A percentile compares a stretch with the other conserved stretches of the same genome.
Evolutionary conservation across 2,329 filamentous ascomycete species (phyloP).

Genomic region (Emergomyces africanus): DNA sequence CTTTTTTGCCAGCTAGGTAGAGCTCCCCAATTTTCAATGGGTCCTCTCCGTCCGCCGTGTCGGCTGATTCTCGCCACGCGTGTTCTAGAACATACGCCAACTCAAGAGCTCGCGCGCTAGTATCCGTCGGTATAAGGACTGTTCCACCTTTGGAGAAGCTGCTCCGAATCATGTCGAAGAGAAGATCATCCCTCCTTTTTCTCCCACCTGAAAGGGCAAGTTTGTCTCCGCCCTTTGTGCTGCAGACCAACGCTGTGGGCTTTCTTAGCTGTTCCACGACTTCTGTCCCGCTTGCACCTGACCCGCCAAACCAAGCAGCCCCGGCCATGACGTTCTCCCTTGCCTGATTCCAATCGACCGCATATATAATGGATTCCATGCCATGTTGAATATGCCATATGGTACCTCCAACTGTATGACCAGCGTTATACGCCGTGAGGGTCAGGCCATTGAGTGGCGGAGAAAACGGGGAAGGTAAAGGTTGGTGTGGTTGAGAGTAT

Average conservation of each 20-base stretch:
- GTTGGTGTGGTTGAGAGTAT: slow-evolving; percentile 93
- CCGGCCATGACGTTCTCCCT: slow-evolving; percentile 88
- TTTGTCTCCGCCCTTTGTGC: slow-evolving; percentile 65
- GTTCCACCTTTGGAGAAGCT: slow-evolving; percentile 75
- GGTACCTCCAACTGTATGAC: slow-evolving; percentile 88
- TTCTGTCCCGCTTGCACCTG: slow-evolving; percentile 67
- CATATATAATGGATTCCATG: slow-evolving; percentile 92
- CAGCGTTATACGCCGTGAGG: slow-evolving; percentile 92
- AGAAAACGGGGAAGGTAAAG: slow-evolving; percentile 72
- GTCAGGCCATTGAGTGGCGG: slow-evolving; percentile 82
- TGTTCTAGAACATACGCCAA: slow-evolving; percentile 86
- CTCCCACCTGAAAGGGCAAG: slow-evolving; percentile 58
- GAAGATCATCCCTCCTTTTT: slow-evolving; percentile 69
- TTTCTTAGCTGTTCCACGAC: slow-evolving; percentile 89
- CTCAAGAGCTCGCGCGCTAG: slow-evolving; percentile 86
- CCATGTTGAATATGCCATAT: slow-evolving; percentile 99
- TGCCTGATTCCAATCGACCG: slow-evolving; percentile 97
- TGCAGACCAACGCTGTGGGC: slow-evolving; percentile 87
- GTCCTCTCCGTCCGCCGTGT: slow-evolving; percentile 39
- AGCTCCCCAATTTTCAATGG: slow-evolving; percentile 44
- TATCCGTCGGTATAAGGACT: slow-evolving; percentile 87
- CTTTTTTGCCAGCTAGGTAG: slow-evolving; percentile 76
- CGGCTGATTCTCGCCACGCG: slow-evolving; percentile 62
- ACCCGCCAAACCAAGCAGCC: slow-evolving; percentile 82
- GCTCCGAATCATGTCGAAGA: slow-evolving; percentile 68